Conservation (phyloP, 352 stramenopile species). For the Phytophthora europaea region DNA sequence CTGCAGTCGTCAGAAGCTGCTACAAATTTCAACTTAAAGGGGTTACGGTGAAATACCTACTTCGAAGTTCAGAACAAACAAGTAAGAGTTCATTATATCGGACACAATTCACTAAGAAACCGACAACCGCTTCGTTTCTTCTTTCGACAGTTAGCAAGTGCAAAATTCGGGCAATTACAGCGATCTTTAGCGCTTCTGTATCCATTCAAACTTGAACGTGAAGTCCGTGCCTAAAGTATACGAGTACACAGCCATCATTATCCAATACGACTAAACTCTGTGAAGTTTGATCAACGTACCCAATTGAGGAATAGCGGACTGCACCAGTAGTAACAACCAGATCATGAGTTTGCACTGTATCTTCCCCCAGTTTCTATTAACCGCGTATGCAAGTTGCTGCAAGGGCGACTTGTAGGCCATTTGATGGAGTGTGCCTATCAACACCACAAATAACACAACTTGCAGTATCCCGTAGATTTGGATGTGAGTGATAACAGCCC, state of each 20-base stretch:
- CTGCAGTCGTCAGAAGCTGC: too few relatives aligned
- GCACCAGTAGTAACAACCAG: conserved; percentile 32
- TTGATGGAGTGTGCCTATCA: conserved; percentile 18
- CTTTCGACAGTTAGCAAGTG: too few relatives aligned
- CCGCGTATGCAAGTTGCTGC: conserved; percentile 32
- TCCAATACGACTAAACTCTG: background rate
- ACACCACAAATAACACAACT: conserved; percentile 13
- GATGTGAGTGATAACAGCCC: conserved; percentile 5
- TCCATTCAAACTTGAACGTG: background rate
- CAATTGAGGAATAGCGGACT: conserved; percentile 31
- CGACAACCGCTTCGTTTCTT: too few relatives aligned
- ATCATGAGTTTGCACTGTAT: conserved; percentile 36
- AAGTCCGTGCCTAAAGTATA: background rate
- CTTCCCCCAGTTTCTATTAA: conserved; percentile 19
- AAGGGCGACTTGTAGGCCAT: conserved; percentile 27
- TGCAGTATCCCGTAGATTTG: conserved; percentile 27
- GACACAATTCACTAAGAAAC: too few relatives aligned
- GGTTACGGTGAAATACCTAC: too few relatives aligned
- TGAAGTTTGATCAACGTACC: conserved; percentile 7
- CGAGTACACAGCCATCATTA: background rate
- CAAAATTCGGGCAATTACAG: background rate
- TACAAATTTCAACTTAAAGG: too few relatives aligned
- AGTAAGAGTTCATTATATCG: too few relatives aligned
- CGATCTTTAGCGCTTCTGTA: background rate
- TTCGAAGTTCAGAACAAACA: conserved; percentile 16